phyloP scores from a whole-genome alignment of 2,329 filamentous ascomycete species.

The Raffaelea ambrosiae region DNA sequence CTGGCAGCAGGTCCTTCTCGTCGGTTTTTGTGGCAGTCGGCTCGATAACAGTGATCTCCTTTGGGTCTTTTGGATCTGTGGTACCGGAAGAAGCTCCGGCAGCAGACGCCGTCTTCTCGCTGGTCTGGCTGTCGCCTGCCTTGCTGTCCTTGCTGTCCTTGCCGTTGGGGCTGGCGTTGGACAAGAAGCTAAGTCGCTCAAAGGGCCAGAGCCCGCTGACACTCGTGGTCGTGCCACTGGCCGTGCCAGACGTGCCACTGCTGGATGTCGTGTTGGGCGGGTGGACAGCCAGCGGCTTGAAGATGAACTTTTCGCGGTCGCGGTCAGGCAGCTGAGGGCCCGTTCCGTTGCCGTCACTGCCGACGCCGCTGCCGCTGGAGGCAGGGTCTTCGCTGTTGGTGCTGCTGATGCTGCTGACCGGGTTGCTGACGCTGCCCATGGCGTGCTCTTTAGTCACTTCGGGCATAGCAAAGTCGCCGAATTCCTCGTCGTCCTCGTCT shows the following conservation, averaged over 20 bases:
- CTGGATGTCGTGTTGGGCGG: slow-evolving; percentile 22
- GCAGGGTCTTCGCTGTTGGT: slow-evolving; percentile 3
- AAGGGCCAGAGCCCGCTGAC: slow-evolving; percentile 47
- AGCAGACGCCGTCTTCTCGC: too few relatives aligned
- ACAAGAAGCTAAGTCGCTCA: slow-evolving; percentile 28
- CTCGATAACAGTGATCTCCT: too few relatives aligned
- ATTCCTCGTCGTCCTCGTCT: slow-evolving; percentile 54
- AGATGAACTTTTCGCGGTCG: slow-evolving; percentile 32
- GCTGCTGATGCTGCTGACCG: slow-evolving; percentile 13
- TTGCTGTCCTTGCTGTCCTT: not conserved
- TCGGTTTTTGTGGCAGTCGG: too few relatives aligned
- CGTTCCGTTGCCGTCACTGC: too few relatives aligned
- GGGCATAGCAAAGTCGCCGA: slow-evolving; percentile 61
- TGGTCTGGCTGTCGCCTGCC: not conserved
- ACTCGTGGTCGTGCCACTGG: not conserved
- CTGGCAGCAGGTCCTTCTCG: not conserved
- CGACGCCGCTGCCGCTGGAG: slow-evolving; percentile 10
- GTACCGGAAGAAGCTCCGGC: too few relatives aligned
- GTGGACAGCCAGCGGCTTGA: slow-evolving; percentile 47
- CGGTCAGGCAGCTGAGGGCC: slow-evolving; percentile 16
- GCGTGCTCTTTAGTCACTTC: slow-evolving; percentile 27
- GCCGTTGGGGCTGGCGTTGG: not conserved
- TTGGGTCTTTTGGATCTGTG: too few relatives aligned
- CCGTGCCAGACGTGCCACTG: not conserved
- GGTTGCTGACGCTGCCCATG: not conserved